phyloP scores from a whole-genome alignment of 1,284 basidiomycete species.

The Chondrostereum purpureum region DNA sequence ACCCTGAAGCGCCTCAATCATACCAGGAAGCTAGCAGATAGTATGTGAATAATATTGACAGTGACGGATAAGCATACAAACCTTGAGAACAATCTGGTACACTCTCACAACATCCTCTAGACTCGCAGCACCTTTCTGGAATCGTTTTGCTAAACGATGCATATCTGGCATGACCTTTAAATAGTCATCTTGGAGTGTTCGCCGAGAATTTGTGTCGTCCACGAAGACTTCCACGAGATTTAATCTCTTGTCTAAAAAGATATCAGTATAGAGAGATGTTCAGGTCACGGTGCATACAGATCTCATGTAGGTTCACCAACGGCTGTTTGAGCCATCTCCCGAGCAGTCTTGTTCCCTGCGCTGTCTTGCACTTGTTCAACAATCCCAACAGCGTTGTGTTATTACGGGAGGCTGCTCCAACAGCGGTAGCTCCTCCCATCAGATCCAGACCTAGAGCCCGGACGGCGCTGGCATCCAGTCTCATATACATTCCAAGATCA shows the following conservation, averaged over 20 bases:
- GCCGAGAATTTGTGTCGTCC: conserved; percentile 69
- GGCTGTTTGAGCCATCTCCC: conserved; percentile 97
- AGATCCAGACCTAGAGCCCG: conserved; percentile 75
- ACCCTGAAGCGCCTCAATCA: conserved; percentile 59
- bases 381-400: conserved; percentile 80
- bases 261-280: conserved; percentile 5
- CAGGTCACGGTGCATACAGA: conserved; percentile 50
- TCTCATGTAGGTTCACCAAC: conserved; percentile 89
- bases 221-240: conserved; percentile 85
- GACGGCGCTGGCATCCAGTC: conserved; percentile 90
- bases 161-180: conserved; percentile 93
- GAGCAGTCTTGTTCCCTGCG: conserved; percentile 88
- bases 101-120: conserved; percentile 96
- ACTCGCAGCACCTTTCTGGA: conserved; percentile 79
- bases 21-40: conserved; percentile 65
- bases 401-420: conserved; percentile 57
- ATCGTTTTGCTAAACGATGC: conserved; percentile 87
- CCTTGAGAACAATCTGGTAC: conserved; percentile 79
- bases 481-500: conserved; percentile 93
- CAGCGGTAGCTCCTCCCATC: not conserved
- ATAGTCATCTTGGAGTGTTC: conserved; percentile 78
- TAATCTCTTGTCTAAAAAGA: conserved; percentile 66
- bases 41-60: not conserved
- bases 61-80: conserved; percentile 11
- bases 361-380: conserved; percentile 94